phyloP scores from a whole-genome alignment of 352 stramenopile genomes.

The Phytophthora citrophthora region DNA sequence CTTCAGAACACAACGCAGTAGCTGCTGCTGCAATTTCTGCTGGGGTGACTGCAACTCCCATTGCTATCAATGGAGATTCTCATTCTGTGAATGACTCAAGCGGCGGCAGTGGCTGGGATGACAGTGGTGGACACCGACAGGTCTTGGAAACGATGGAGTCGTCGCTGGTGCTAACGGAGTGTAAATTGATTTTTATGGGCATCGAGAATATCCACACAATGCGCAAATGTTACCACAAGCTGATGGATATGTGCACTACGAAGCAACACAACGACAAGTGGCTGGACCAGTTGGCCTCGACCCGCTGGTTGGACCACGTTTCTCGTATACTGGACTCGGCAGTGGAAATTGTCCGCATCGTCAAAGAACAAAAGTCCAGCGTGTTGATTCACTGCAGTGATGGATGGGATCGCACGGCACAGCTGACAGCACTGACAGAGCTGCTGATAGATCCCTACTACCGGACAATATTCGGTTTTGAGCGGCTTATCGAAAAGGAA shows the following conservation, averaged over 20 bases:
- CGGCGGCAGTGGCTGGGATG: slow-evolving; percentile 16
- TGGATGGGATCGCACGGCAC: slow-evolving; percentile 96
- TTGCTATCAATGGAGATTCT: slow-evolving; percentile 30
- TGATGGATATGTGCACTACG: slow-evolving; percentile 75
- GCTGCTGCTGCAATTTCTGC: slow-evolving; percentile 28
- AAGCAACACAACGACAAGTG: slow-evolving; percentile 80
- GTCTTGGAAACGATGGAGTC: slow-evolving; percentile 52
- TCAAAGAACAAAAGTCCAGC: slow-evolving; percentile 87
- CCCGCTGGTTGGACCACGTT: slow-evolving; percentile 80
- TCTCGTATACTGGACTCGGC: slow-evolving; percentile 82
- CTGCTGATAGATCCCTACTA: slow-evolving; percentile 93
- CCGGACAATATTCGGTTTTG: slow-evolving; percentile 86
- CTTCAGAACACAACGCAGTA: slow-evolving; percentile 40
- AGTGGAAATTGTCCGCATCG: slow-evolving; percentile 84
- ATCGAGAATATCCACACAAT: slow-evolving; percentile 95
- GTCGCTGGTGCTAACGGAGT: slow-evolving; percentile 77
- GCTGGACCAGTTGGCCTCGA: slow-evolving; percentile 76
- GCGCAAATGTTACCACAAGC: slow-evolving; percentile 83
- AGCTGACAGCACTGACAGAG: slow-evolving; percentile 83
- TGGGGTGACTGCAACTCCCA: background rate
- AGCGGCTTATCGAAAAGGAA: slow-evolving; percentile 90
- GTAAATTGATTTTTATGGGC: slow-evolving; percentile 89
- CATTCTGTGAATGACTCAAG: slow-evolving; percentile 8
- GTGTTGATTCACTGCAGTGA: slow-evolving; percentile 99
- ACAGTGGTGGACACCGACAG: slow-evolving; percentile 24